Conservation (phyloP, 768 basidiomycete genomes). For the Boletus huronensis region DNA sequence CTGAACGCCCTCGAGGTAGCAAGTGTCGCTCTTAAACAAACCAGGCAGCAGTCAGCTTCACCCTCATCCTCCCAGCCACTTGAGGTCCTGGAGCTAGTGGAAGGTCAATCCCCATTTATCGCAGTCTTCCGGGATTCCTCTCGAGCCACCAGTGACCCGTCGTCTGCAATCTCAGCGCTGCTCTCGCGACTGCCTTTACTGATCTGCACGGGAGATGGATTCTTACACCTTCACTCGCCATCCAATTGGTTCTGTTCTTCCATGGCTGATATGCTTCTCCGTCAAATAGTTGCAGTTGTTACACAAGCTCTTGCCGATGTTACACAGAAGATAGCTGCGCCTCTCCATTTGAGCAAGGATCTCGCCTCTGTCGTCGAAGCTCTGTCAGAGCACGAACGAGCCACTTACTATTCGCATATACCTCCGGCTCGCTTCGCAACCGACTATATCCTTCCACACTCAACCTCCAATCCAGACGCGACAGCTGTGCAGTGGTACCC, state of each 20-base stretch:
- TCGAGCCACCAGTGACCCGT: background rate
- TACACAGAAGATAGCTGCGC: constrained; percentile 7
- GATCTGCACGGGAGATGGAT: constrained; percentile 1
- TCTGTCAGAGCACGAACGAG: constrained; percentile 7
- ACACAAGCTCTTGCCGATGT: constrained; percentile 1
- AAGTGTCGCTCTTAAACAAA: constrained; percentile 3
- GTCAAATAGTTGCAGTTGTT: constrained; percentile 13
- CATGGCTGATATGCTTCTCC: constrained; percentile 13
- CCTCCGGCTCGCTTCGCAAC: constrained; percentile 20
- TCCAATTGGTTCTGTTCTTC: constrained; percentile 13
- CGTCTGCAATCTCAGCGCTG: background rate
- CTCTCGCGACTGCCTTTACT: constrained; percentile 8
- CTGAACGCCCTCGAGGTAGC: constrained; percentile 8
- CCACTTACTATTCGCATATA: constrained; percentile 16
- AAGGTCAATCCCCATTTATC: constrained; percentile 8
- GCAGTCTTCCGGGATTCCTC: constrained; percentile 16
- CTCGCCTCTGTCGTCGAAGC: constrained; percentile 19
- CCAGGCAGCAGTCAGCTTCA: background rate
- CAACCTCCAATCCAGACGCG: constrained; percentile 10
- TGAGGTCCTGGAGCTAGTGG: background rate
- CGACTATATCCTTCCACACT: constrained; percentile 23
- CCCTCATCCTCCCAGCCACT: background rate
- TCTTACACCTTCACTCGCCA: constrained; percentile 15
- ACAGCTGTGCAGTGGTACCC: constrained; percentile 25
- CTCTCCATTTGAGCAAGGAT: constrained; percentile 6